Conservation (phyloP, 2,329 filamentous ascomycete genomes). For the Ophiostoma novo-ulmi region DNA sequence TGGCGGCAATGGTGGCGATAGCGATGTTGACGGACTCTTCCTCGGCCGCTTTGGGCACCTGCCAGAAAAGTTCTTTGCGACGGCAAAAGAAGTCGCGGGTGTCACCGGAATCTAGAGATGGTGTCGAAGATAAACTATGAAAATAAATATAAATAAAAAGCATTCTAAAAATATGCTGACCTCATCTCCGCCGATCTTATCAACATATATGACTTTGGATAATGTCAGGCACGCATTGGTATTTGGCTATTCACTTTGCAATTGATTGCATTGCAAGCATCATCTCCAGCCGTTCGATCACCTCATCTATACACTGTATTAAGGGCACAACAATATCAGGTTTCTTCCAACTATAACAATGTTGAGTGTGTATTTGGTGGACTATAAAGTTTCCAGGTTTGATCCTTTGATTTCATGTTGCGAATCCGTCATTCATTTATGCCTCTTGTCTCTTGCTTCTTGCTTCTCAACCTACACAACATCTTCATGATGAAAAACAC, state of each 20-base stretch:
- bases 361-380: not conserved
- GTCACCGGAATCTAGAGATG: conserved; percentile 43
- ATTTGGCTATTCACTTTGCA: not conserved
- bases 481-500: not conserved
- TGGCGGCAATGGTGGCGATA: conserved; percentile 39
- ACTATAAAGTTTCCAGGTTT: not conserved
- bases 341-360: not conserved
- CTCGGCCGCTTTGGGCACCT: conserved; percentile 78
- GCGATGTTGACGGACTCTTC: conserved; percentile 68
- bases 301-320: not conserved
- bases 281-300: not conserved
- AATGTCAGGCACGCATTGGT: not conserved
- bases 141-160: not conserved
- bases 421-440: not conserved
- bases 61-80: conserved; percentile 63
- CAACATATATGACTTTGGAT: not conserved
- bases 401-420: not conserved
- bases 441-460: not conserved
- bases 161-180: not conserved
- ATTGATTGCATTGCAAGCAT: not conserved
- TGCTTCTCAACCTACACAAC: not conserved
- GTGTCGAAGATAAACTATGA: not conserved
- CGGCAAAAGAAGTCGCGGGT: conserved; percentile 64
- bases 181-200: not conserved
- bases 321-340: not conserved